These are phyloP conservation scores for Selenicereus undatus DNA, from an alignment of 148 eudicot species.

Conservation along the genomic window DNA sequence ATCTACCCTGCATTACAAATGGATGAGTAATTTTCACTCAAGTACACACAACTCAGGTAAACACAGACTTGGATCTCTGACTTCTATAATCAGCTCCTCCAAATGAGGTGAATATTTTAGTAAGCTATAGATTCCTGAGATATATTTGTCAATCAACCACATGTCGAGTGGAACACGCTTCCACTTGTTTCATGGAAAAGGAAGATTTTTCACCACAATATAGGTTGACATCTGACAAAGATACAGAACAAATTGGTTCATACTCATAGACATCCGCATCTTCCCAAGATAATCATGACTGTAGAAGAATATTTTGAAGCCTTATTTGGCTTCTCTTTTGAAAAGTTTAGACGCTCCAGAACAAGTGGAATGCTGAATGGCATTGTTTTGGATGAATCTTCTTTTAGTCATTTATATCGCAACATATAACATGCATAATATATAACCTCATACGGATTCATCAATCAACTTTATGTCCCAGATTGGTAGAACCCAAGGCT, in stretches of 20 bases:
- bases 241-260: neutral
- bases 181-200: neutral
- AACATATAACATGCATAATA: no score
- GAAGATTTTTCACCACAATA: neutral
- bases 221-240: neutral
- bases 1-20: neutral
- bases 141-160: neutral
- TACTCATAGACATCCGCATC: neutral
- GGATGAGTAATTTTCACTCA: neutral
- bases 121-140: neutral
- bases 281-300: neutral
- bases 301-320: no score
- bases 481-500: no score
- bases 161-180: neutral
- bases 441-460: no score
- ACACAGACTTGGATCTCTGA: neutral
- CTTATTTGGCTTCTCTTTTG: no score
- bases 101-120: constrained; percentile 1
- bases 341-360: no score
- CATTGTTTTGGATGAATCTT: no score
- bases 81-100: constrained; percentile 5
- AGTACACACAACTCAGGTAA: neutral
- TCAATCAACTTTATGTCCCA: no score
- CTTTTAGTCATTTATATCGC: no score
- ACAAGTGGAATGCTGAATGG: no score